These are phyloP conservation scores for Dactylonectria macrodidyma DNA, from an alignment of 2,329 filamentous ascomycete species.

Conservation along the genomic window DNA sequence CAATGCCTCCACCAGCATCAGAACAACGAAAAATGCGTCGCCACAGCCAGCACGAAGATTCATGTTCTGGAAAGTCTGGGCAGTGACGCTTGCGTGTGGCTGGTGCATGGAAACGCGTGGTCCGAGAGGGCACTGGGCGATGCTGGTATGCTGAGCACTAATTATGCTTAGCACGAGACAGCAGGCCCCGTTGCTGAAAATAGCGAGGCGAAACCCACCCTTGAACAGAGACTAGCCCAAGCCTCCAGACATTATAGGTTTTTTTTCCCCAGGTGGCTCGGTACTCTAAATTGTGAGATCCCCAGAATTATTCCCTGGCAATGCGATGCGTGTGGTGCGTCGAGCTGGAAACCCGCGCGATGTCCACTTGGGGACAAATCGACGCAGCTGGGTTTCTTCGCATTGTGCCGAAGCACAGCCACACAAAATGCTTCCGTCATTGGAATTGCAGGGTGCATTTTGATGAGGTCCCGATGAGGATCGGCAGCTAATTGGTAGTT, in stretches of 20 bases:
- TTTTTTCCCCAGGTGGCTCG: not conserved
- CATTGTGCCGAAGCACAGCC: conserved; percentile 5
- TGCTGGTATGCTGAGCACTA: no score
- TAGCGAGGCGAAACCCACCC: not conserved
- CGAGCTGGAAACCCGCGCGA: not conserved
- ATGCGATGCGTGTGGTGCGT: not conserved
- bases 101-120: not conserved
- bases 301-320: not conserved
- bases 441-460: not conserved
- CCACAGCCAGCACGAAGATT: not conserved
- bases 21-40: not conserved
- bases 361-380: not conserved
- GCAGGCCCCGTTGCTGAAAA: not conserved
- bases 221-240: no score
- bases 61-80: not conserved
- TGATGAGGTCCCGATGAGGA: not conserved
- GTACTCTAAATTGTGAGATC: not conserved
- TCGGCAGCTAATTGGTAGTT: not conserved
- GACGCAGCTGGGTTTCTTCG: not conserved
- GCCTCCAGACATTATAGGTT: no score
- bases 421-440: not conserved
- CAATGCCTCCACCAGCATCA: not conserved
- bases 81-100: not conserved
- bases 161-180: no score
- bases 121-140: not conserved